A percentile compares a stretch with the other conserved stretches of the same genome.
phyloP scores from a whole-genome alignment of 768 basidiomycete genomes.

The Lyophyllum semitale region DNA sequence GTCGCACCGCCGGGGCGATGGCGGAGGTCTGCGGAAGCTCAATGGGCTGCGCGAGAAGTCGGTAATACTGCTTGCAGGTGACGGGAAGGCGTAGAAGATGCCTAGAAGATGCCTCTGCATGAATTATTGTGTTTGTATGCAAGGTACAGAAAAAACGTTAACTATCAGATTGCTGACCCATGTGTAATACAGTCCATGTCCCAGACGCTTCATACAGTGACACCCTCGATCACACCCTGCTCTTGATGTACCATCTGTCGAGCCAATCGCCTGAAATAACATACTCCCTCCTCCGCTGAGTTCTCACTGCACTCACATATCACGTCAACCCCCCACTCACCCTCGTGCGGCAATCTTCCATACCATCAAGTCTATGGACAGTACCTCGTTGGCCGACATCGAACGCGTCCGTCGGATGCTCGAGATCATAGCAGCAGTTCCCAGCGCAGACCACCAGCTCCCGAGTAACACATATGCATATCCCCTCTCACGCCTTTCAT shows the following conservation, averaged over 20 bases:
- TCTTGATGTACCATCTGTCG: constrained; percentile 60
- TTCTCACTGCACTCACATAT: constrained; percentile 80
- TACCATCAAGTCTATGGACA: constrained; percentile 20
- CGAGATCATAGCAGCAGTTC: constrained; percentile 57
- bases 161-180: background rate
- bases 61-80: constrained; percentile 53
- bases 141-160: constrained; percentile 59
- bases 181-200: constrained; percentile 82
- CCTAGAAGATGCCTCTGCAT: constrained; percentile 70
- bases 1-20: no score
- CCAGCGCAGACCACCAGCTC: constrained; percentile 71
- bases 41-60: constrained; percentile 60
- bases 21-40: constrained; percentile 83
- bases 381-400: constrained; percentile 17
- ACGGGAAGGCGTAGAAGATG: constrained; percentile 45
- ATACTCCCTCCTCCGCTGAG: constrained; percentile 63
- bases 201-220: constrained; percentile 77
- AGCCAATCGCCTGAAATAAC: constrained; percentile 39
- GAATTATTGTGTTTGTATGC: constrained; percentile 78
- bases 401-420: constrained; percentile 54
- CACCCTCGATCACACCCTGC: constrained; percentile 54
- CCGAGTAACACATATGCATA: constrained; percentile 56
- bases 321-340: constrained; percentile 71
- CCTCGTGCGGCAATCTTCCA: constrained; percentile 42
- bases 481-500: background rate